Base-by-base conservation (phyloP, 2,329 filamentous ascomycete species). In the Monosporascus sp. region DNA sequence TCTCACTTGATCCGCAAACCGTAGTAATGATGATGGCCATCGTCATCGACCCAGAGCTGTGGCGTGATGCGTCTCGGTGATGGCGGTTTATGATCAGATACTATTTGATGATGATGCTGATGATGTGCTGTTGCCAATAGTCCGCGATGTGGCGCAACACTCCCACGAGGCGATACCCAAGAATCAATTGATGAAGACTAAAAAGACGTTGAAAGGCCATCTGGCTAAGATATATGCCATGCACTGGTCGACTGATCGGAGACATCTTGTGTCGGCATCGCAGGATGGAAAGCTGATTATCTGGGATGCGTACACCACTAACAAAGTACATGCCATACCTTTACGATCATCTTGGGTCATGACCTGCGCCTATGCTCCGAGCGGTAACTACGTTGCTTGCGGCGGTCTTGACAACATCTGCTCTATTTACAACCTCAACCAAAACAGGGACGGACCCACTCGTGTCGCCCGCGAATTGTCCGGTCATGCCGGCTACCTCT, bases 281-380 rank as follows among this genome's bases (percentile, higher is more conserved):
- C 94, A 99, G 75, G 94, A 99, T 68, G 94, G 94, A 72, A 99
- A 99, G 80, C 85, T 99, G 63, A 99, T 99, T 74, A 97, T 99
- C 70, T 99, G 94, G 94, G 94, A 99, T 72, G 94, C 94, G 55
- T 99, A 99, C 78, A 97, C 93, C 60, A 97, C 94, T 58, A 97
- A 99, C 81, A 99, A 99, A 75, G 94, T 99, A 57, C 94, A 99
- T 75, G 94, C 94, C 71, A 97, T 99, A 65, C 94, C 94, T 37
- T 81, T 99, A 54, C 87, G 94, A 60, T 97, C 94, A 15, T 99
- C 94, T 15, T 99, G 94, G 94, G 94, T 99, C 74, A 99, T 99
- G 94, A 99, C 94, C 61, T 99, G 94, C 82, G 94, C 94, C 68
- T 99, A 99, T 72, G 93, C 94, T 56, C 94, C 94, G 14, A 96